Conservation (phyloP, 148 eudicot species). For the Camellia lanceoleosa region DNA sequence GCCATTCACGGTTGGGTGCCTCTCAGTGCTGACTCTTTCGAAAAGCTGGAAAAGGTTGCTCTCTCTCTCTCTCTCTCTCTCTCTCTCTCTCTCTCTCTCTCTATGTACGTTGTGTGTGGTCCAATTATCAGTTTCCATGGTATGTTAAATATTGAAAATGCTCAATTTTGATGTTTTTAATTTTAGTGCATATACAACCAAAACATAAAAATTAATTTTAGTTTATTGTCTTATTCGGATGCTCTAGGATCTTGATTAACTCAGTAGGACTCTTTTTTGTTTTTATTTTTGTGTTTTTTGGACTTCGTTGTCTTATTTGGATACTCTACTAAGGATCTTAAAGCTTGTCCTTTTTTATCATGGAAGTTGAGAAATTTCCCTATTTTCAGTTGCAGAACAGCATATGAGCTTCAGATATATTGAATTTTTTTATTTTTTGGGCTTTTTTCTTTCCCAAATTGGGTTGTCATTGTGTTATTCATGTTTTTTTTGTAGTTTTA, state of each 20-base stretch:
- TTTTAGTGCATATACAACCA: no score
- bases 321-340: not conserved
- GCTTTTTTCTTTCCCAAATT: no score
- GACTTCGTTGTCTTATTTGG: not conserved
- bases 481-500: not conserved
- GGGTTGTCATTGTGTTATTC: not conserved
- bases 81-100: no score
- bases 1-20: constrained; percentile 98
- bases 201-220: no score
- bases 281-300: not conserved
- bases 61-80: no score
- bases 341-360: not conserved
- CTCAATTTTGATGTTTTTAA: no score
- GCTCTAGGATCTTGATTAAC: no score
- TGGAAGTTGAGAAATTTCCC: not conserved
- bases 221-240: no score
- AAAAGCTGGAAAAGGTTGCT: constrained; percentile 84
- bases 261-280: no score
- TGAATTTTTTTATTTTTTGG: not conserved
- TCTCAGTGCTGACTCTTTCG: constrained; percentile 65
- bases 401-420: not conserved
- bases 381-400: not conserved
- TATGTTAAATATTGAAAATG: not conserved
- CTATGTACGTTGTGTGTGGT: no score
- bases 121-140: no score